Percentiles rank a stretch among this genome's conserved stretches.
Conservation (phyloP, 495 filamentous ascomycete species). For the Neurospora sp. region DNA sequence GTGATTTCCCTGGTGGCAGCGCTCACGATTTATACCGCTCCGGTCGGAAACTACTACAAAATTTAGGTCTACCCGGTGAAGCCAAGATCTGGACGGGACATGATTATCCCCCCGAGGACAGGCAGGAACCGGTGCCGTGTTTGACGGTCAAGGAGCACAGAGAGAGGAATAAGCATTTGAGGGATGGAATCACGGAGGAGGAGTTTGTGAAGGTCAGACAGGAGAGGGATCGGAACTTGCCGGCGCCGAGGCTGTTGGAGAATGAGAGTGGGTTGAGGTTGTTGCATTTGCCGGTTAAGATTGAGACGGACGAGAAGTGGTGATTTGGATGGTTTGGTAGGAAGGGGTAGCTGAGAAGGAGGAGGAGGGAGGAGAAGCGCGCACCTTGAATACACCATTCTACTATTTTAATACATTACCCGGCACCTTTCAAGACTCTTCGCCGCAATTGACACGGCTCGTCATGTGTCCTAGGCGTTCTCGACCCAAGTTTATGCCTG, state of each 20-base stretch:
- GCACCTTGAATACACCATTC: neutral
- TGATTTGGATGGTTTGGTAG: neutral
- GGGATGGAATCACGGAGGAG: constrained; percentile 27
- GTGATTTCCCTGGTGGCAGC: constrained; percentile 50
- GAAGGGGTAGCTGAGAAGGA: neutral
- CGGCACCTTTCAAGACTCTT: neutral
- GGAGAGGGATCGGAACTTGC: constrained; percentile 37
- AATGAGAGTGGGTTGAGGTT: constrained; percentile 27
- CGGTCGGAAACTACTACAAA: constrained; percentile 29
- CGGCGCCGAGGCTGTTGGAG: constrained; percentile 38
- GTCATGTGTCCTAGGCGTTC: neutral
- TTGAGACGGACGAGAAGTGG: constrained; percentile 1
- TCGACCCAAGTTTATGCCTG: neutral
- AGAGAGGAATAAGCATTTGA: constrained; percentile 42
- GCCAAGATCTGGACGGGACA: constrained; percentile 43
- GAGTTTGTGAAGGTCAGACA: constrained; percentile 40
- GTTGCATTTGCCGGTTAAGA: constrained; percentile 36
- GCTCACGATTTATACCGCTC: constrained; percentile 37
- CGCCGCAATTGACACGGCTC: neutral
- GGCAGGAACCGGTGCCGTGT: constrained; percentile 25
- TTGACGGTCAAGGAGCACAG: constrained; percentile 42
- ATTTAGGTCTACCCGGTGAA: constrained; percentile 26
- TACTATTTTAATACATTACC: neutral
- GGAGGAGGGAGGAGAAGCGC: neutral
- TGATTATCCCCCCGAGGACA: constrained; percentile 34